phyloP scores from a whole-genome alignment of 208 protist species.

The Trypanosoma scelopori region DNA sequence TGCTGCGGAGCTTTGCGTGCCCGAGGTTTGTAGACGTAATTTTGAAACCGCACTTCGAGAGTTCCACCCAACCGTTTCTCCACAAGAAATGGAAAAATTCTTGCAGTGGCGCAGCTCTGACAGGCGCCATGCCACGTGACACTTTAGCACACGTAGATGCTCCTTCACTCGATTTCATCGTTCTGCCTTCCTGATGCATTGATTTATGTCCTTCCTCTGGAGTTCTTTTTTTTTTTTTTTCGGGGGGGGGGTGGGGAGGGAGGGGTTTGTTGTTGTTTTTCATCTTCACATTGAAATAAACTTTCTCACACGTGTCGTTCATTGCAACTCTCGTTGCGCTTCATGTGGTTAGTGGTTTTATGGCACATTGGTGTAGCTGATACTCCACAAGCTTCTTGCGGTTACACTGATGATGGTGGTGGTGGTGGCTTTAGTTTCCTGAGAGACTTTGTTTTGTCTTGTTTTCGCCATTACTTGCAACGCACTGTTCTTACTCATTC shows the following conservation, averaged over 20 bases:
- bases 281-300: neutral
- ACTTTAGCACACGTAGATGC: constrained; percentile 5
- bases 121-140: neutral
- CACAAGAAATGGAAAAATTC: constrained; percentile 47
- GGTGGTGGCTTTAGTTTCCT: too few relatives aligned
- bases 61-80: constrained; percentile 50
- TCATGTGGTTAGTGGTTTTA: too few relatives aligned
- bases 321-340: too few relatives aligned
- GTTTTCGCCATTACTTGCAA: neutral
- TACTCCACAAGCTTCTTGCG: too few relatives aligned
- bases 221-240: too few relatives aligned
- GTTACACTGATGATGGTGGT: too few relatives aligned
- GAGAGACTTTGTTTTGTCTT: constrained; percentile 4
- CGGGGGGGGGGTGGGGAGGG: too few relatives aligned
- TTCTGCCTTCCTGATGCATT: neutral
- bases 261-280: too few relatives aligned
- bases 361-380: too few relatives aligned
- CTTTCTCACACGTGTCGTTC: too few relatives aligned
- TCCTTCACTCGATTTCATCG: neutral
- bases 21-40: constrained; percentile 37
- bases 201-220: neutral
- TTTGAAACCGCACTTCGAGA: constrained; percentile 39
- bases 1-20: constrained; percentile 28
- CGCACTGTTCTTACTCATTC: neutral
- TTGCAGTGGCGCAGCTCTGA: constrained; percentile 39